Evolutionary conservation across 306 rosid genomes (phyloP).

Genomic region (Cucumis hystrix): DNA sequence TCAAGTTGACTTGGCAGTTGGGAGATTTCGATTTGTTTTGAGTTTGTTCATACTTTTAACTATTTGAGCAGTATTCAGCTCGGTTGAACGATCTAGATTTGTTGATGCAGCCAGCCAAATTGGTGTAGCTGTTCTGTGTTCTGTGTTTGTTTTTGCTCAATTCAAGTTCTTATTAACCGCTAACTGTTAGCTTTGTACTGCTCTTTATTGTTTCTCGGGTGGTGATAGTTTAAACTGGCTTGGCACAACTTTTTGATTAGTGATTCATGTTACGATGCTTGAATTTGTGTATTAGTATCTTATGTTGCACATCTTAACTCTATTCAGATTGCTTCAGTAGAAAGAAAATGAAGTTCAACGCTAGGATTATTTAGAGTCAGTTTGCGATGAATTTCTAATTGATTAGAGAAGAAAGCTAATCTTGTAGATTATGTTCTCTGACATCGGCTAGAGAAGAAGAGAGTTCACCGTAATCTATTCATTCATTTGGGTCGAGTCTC

Average conservation of each 20-base stretch:
- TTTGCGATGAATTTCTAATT: not conserved
- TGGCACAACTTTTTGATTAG: not conserved
- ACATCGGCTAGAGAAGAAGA: not conserved
- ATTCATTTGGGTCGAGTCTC: not conserved
- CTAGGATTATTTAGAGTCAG: not conserved
- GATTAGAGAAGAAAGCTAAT: not conserved
- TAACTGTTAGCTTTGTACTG: not conserved
- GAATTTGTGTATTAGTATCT: not conserved
- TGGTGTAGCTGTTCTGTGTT: not conserved
- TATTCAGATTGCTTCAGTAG: not conserved
- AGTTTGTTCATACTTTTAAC: not conserved
- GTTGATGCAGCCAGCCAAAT: not conserved
- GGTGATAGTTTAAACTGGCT: not conserved
- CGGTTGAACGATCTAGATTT: not conserved
- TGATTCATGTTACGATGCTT: not conserved
- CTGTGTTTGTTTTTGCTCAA: not conserved
- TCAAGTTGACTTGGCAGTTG: not conserved
- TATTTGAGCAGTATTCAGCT: not conserved
- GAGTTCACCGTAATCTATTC: not conserved
- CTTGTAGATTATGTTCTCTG: not conserved
- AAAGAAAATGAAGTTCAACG: not conserved
- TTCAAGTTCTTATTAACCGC: not conserved
- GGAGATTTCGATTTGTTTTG: not conserved
- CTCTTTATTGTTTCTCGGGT: not conserved
- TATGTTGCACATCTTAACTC: not conserved